Base-by-base conservation (phyloP, 2,329 filamentous ascomycete genomes). In the Monosporascus sp. region DNA sequence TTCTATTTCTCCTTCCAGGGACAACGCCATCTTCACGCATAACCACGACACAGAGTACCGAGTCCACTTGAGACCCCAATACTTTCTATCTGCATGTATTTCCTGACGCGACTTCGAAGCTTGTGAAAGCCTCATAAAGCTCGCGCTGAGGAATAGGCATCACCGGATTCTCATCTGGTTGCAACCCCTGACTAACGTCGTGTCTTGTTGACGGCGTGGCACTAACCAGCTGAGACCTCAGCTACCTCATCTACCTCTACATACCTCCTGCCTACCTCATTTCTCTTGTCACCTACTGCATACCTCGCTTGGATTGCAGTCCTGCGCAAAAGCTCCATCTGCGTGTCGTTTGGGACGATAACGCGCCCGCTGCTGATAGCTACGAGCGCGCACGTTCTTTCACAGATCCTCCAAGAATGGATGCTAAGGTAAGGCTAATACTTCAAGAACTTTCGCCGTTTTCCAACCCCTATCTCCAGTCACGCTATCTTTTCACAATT, bases 391-490 rank as follows among this genome's bases (percentile, higher is more conserved):
- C 11, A 34, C 31, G 9, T 34, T 34, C 31, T 34, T 34, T 34
- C 31, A 14, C 11, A 11, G 14, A n/a, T n/a, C 24, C n/a, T 15
- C 22, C 9, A 11, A 54, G 47, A 22, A 66, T 66, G 63, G 62
- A 66, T 48, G 56, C 58, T 22, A 61, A 51, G 55, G 63, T 63
- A 62, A 60, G 62, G 59, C 17, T 49, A 38, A 44, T 42, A 17
- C 5, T 38, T 42, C 6, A 20, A 34, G 9, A 34, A 5, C 9
- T 45, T 41, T 18, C 17, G 34, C 42, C 48, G 25, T 46, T 15
- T 49, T 34, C 31, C 3, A 34, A 5, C 9, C 31, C 31, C 31
- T 34, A 34, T 34, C 9, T 34, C 31, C 31, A 34, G 31, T 34
- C 31, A 11, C 31, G 31, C 31, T 34, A 34, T 34, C 11, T 14